Base-by-base conservation (phyloP, 352 stramenopile species). In the Phytophthora niederhauseri region DNA sequence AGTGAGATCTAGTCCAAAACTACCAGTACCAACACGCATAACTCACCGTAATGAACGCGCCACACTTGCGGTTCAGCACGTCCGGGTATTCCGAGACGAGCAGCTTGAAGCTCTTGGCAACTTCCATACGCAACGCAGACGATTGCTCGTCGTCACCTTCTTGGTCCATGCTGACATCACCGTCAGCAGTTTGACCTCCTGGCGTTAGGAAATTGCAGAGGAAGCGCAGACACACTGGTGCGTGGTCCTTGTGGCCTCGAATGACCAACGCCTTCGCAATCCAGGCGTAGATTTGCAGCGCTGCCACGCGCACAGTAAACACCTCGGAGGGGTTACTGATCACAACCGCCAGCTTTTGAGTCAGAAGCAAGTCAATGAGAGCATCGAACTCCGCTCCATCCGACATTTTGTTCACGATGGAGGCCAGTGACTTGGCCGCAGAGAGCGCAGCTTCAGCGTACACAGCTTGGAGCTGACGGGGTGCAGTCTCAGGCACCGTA, bases 341-440 rank as follows among this genome's bases (percentile, higher is more conserved):
- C 34, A 92, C 75, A 49, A 61, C 61, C 3, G 81, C 84, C 48
- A 94, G 79, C 61, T 91, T 93, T 31, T 78, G 71, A 45, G 87
- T 70, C 3, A 96, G 75, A 53, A 96, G 61, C 61, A 91, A 71
- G 28, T 89, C 65, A 50, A 93, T 90, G 11, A 93, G 75, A 28
- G 85, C 75, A 63, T 94, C 81, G 64, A 95, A 92, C 64, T 94
- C 84, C 41, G 83, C 80, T 34, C 87, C 85, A 43, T 96, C 89
- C 30, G 82, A 81, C 82, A 94, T 93, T 56, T 94, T 94, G 82
- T 96, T 96, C 65, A 96, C 80, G 59, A 95, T 92, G 17, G 89
- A 94, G 22, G 85, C 89, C 7, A 96, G 75, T 9, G 89, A 88
- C 59, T 94, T 93, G 45, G 87, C 79, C 0, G 86, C 75, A 7